Evolutionary conservation across 2,329 filamentous ascomycete genomes (phyloP), one percentile per base, ranked within the genome.

Genomic region (Verticillium klebahnii): DNA sequence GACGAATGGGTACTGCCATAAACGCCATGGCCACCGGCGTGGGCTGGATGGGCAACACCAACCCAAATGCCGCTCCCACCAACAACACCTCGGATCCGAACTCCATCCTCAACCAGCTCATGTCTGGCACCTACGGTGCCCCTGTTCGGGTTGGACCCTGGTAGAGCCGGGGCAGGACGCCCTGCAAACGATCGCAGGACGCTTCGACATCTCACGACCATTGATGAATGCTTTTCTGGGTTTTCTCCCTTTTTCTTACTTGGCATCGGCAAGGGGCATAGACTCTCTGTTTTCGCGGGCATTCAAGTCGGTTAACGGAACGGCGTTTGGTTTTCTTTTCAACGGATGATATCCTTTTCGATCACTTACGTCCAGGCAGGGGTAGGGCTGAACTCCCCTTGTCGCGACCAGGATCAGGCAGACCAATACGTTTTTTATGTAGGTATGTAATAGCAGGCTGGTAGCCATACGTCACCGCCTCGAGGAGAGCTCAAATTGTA

Each of bases 1-100:
- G 92, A 31, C 90, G 91, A 70, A 84, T 99, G 75, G 87, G 89
- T 64, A 85, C 87, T 54, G 95, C 93, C 39, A 87, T 97, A 64
- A 85, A 89, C 60, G 90, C 93, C 70, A 85, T 98, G 75, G 83
- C 86, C 17, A 82, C 82, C 40, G 89, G 88, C 65, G 80, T 96
- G 32, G 90, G 89, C 52, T 97, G 93, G 91, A 91, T 93, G 81
- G 87, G 84, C 12, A 67, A 73, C 9, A 74, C 73, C 59, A 73
- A 69, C 59, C 61, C 68, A 11, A 65, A 63, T 34, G 58, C 62
- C 29, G 50, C 60, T 65, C 36, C 64, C 58, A 17, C 61, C 39
- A 65, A 67, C 61, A 56, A 65, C 32, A 58, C 71, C 36, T 71
- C 76, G 25, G 82, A 85, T 50, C 77, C 80, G 54, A 79, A 78